Evolutionary conservation across 129 eudicot genomes (phyloP).

Genomic region (Artemisia annua): DNA sequence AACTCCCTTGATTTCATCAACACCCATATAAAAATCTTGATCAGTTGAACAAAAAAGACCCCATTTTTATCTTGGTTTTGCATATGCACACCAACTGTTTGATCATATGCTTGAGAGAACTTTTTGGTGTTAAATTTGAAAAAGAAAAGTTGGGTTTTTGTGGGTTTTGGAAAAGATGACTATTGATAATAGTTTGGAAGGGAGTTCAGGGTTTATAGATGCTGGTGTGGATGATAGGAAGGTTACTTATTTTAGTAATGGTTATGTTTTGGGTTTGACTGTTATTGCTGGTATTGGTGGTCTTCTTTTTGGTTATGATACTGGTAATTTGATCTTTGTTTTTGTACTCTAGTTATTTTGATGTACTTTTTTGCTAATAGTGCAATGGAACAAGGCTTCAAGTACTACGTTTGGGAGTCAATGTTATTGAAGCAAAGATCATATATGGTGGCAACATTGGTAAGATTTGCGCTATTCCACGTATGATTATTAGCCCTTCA

Average conservation of each 20-base stretch:
- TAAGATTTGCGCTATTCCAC: too few relatives aligned
- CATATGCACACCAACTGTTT: slow-evolving; percentile 22
- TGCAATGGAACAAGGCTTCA: too few relatives aligned
- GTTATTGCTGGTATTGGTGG: slow-evolving; percentile 89
- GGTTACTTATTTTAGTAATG: slow-evolving; percentile 67
- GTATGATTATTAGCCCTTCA: too few relatives aligned
- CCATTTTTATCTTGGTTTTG: neutral
- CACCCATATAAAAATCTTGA: too few relatives aligned
- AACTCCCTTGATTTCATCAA: too few relatives aligned
- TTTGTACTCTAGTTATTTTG: neutral
- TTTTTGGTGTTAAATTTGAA: neutral
- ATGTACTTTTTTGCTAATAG: neutral
- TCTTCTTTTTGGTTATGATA: slow-evolving; percentile 83
- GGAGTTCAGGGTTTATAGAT: slow-evolving; percentile 60
- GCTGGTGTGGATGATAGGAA: slow-evolving; percentile 31
- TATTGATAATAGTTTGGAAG: slow-evolving; percentile 38
- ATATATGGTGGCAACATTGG: too few relatives aligned
- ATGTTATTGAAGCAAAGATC: too few relatives aligned
- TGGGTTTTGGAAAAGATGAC: slow-evolving; percentile 37
- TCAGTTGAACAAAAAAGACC: too few relatives aligned
- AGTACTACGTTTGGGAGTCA: too few relatives aligned
- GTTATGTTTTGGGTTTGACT: slow-evolving; percentile 75
- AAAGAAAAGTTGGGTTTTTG: too few relatives aligned
- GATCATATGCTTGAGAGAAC: slow-evolving; percentile 16
- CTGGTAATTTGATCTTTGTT: too few relatives aligned